Conservation (phyloP, 2,329 filamentous ascomycete species). For the Hymenoscyphus albidus region DNA sequence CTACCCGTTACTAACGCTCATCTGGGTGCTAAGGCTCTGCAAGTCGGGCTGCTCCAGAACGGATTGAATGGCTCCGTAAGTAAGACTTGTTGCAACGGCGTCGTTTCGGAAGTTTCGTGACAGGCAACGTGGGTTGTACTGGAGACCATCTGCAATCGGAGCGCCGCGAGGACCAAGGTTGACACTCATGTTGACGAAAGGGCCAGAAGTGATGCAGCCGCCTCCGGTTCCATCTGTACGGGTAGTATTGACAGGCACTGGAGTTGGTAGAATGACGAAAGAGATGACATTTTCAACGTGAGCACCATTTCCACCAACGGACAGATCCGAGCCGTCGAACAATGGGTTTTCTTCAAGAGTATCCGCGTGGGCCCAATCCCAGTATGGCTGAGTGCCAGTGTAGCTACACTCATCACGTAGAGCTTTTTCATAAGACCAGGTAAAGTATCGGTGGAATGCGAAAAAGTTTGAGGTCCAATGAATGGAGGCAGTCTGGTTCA, state of each 20-base stretch:
- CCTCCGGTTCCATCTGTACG: conserved; percentile 44
- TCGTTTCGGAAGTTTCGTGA: neutral
- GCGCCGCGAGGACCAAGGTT: conserved; percentile 22
- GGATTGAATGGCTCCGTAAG: neutral
- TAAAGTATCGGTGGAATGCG: conserved; percentile 42
- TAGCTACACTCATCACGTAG: conserved; percentile 41
- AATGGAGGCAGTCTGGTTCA: conserved; percentile 28
- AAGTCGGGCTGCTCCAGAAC: neutral
- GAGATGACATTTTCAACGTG: conserved; percentile 15
- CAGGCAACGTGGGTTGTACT: conserved; percentile 10
- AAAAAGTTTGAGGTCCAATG: conserved; percentile 29
- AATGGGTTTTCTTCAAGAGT: conserved; percentile 46
- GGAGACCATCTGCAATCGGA: neutral
- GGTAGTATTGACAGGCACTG: neutral
- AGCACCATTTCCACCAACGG: conserved; percentile 45
- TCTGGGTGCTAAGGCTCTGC: neutral
- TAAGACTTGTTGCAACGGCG: neutral
- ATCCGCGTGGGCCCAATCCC: conserved; percentile 42
- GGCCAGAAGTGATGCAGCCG: conserved; percentile 48
- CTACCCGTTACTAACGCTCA: neutral
- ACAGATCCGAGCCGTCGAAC: conserved; percentile 46
- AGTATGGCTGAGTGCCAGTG: conserved; percentile 30
- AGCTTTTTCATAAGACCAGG: conserved; percentile 39
- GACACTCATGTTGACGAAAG: conserved; percentile 39
- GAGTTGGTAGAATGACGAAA: conserved; percentile 34